phyloP scores from a whole-genome alignment of 2,329 filamentous ascomycete species.

The Karstenula rhodostoma region DNA sequence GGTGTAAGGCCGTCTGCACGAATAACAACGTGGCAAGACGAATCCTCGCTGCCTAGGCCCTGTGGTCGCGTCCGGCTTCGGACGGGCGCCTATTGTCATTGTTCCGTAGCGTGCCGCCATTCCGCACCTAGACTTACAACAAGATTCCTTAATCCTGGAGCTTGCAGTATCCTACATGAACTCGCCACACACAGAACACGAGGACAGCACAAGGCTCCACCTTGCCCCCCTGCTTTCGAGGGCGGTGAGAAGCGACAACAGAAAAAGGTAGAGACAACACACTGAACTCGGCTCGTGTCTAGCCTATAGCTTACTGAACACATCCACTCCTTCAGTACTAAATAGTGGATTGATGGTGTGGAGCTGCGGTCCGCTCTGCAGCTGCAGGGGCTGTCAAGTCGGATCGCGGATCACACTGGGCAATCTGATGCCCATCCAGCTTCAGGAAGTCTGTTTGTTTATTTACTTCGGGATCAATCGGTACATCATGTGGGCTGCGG shows the following conservation, averaged over 20 bases:
- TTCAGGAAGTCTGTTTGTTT: slow-evolving; percentile 6
- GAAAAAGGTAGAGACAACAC: slow-evolving; percentile 32
- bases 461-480: slow-evolving; percentile 6
- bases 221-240: slow-evolving; percentile 35
- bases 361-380: slow-evolving; percentile 20
- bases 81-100: slow-evolving; percentile 21
- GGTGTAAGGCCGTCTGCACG: slow-evolving; percentile 33
- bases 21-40: slow-evolving; percentile 23
- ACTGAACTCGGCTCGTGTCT: slow-evolving; percentile 24
- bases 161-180: slow-evolving; percentile 20
- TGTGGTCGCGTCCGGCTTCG: slow-evolving; percentile 35
- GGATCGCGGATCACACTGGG: neutral
- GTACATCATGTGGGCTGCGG: neutral
- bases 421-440: slow-evolving; percentile 3
- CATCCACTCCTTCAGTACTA: slow-evolving; percentile 18
- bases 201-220: slow-evolving; percentile 32
- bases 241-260: slow-evolving; percentile 41
- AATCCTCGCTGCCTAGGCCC: slow-evolving; percentile 8
- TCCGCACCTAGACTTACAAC: slow-evolving; percentile 27
- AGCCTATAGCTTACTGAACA: slow-evolving; percentile 30
- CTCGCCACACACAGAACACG: slow-evolving; percentile 28
- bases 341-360: slow-evolving; percentile 31
- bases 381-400: slow-evolving; percentile 9
- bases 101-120: slow-evolving; percentile 24
- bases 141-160: slow-evolving; percentile 34